Base-by-base conservation (phyloP, 768 basidiomycete genomes). In the Leucocoprinus birnbaumii region DNA sequence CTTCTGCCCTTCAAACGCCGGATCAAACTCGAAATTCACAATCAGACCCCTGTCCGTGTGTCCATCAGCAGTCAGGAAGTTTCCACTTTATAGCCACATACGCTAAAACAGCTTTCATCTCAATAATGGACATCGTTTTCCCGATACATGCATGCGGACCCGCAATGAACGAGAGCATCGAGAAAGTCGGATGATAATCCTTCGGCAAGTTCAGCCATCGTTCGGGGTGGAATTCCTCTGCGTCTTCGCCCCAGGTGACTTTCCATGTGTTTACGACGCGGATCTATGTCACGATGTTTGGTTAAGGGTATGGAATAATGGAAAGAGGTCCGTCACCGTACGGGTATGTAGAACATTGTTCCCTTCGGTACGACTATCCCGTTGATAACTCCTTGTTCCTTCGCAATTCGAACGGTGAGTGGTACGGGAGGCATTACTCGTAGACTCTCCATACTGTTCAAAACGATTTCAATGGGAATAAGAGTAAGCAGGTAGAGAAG, bases 251-350 rank as follows among this genome's bases (percentile, higher is more conserved):
- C 80, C 79, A 82, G 10, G 78, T 57, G 11, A 66, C 71, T 50
- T 74, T 75, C 71, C 74, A 78, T 1, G 77, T 79, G 58, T 82
- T 82, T 42, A 80, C 65, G 3, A 73, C 75, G 34, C 77, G 73
- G 49, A 80, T 79, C 78, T 81, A 16, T 18, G 13, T 16, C 3
- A 27, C 18, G 34, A 31, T 24, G 6, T 22, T 7, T n/a, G 26
- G 5, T 22, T 34, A 18, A 26, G 44, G n/a, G 11, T 3, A 27
- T 31, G 24, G 7, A 16, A 26, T 16, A 31, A 11, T 31, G 19
- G 27, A 48, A 11, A 62, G 63, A 18, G 31, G n/a, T 38, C 11
- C n/a, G n/a, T n/a, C n/a, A n/a, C n/a, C n/a, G n/a, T 38, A 69
- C 69, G 2, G 77, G 74, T 37, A 78, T 69, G 48, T 69, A 72